These are phyloP conservation scores for Heritiera fomes DNA, from an alignment of 345 rosid species.

Conservation along the genomic window DNA sequence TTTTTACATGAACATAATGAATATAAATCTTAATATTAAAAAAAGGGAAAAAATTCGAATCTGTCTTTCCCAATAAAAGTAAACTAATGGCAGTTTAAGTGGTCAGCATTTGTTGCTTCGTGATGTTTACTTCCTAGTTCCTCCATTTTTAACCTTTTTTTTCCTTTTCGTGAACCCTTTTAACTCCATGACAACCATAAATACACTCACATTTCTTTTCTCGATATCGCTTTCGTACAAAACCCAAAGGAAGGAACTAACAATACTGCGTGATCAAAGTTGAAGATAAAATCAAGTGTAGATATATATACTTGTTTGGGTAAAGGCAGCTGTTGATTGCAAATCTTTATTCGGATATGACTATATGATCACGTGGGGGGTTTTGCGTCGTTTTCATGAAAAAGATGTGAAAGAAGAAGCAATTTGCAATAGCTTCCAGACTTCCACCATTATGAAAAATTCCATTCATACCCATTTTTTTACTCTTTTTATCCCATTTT, in stretches of 20 bases:
- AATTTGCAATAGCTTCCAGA: neutral
- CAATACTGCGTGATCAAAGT: neutral
- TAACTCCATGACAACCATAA: neutral
- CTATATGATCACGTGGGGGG: neutral
- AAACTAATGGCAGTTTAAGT: neutral
- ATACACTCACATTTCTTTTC: neutral
- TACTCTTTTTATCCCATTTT: no score
- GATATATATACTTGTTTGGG: neutral
- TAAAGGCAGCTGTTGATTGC: constrained; percentile 10
- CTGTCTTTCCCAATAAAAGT: neutral
- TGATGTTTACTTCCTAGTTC: neutral
- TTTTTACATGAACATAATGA: no score
- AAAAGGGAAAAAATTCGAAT: neutral
- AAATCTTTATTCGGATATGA: neutral
- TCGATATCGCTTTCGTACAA: neutral
- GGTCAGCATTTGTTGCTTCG: neutral
- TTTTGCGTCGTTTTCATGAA: constrained; percentile 9
- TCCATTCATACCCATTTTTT: no score
- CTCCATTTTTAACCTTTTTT: neutral
- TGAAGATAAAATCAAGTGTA: constrained; percentile 7
- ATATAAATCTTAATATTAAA: no score
- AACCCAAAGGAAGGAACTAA: neutral
- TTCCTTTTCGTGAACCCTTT: neutral
- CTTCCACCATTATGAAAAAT: no score
- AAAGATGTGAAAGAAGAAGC: neutral